These are phyloP conservation scores for Microdochium nivale DNA, from an alignment of 2,329 filamentous ascomycete genomes.

Conservation along the genomic window DNA sequence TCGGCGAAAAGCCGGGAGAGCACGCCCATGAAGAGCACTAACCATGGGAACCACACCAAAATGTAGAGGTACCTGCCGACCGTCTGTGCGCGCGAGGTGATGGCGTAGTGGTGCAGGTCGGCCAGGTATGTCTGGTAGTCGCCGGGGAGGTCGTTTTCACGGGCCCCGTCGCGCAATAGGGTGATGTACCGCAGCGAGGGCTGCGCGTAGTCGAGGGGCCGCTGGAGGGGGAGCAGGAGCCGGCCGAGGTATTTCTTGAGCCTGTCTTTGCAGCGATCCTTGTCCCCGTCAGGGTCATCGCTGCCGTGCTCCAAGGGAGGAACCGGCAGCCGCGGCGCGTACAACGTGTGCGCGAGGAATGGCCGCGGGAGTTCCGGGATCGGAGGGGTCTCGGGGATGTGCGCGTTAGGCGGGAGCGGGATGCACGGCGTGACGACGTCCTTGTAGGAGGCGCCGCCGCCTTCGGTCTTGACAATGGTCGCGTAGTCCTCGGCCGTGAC, in stretches of 20 bases:
- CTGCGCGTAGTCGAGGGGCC: slow-evolving; percentile 66
- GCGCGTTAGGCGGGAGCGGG: slow-evolving; percentile 48
- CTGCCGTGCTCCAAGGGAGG: slow-evolving; percentile 7
- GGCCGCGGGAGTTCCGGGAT: slow-evolving; percentile 43
- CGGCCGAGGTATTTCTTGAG: slow-evolving; percentile 40
- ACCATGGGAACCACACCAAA: slow-evolving; percentile 45
- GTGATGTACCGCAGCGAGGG: slow-evolving; percentile 77
- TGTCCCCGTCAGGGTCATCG: slow-evolving; percentile 7
- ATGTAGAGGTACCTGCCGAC: slow-evolving; percentile 59
- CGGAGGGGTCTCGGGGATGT: slow-evolving; percentile 55
- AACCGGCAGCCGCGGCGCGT: slow-evolving; percentile 49
- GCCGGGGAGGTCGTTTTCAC: slow-evolving; percentile 69
- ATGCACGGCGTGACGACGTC: slow-evolving; percentile 77
- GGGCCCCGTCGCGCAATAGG: slow-evolving; percentile 69
- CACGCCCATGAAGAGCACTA: slow-evolving; percentile 38
- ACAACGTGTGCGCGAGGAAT: slow-evolving; percentile 81
- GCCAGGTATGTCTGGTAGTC: slow-evolving; percentile 71
- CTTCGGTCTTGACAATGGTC: slow-evolving; percentile 84
- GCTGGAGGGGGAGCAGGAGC: slow-evolving; percentile 39
- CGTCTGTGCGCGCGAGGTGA: slow-evolving; percentile 59
- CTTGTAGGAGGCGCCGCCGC: slow-evolving; percentile 74
- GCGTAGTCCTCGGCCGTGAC: slow-evolving; percentile 76
- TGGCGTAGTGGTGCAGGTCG: slow-evolving; percentile 59
- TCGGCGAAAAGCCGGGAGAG: slow-evolving; percentile 42
- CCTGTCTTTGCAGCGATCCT: slow-evolving; percentile 8